A percentile compares a stretch with the other conserved stretches of the same genome.
phyloP scores from a whole-genome alignment of 495 filamentous ascomycete species.

The Pyrenopolyporus hunteri region DNA sequence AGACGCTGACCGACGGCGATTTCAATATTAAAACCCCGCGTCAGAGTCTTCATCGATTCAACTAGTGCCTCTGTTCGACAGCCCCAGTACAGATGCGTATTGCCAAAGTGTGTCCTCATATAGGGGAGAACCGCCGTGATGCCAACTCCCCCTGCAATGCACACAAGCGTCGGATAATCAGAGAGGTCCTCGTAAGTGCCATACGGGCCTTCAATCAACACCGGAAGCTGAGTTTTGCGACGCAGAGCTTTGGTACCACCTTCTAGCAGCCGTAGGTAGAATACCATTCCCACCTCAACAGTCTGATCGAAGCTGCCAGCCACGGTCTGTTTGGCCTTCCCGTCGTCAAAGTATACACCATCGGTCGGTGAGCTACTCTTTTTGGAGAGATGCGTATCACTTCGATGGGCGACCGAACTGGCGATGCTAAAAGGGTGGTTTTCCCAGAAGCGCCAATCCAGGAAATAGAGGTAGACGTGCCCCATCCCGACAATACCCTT shows the following conservation, averaged over 20 bases:
- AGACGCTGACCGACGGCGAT: constrained; percentile 17
- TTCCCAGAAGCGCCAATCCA: constrained; percentile 50
- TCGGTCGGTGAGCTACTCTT: background rate
- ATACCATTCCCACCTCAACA: constrained; percentile 4
- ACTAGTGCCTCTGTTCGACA: constrained; percentile 24
- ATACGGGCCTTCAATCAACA: constrained; percentile 29
- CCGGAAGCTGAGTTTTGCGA: constrained; percentile 6
- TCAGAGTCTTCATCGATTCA: constrained; percentile 12
- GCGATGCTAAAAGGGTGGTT: constrained; percentile 7
- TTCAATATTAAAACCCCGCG: constrained; percentile 13
- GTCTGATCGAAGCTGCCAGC: background rate
- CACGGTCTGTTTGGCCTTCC: background rate
- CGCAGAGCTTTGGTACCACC: constrained; percentile 8
- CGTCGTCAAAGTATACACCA: background rate
- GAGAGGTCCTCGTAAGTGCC: constrained; percentile 19
- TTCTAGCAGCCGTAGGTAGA: constrained; percentile 1
- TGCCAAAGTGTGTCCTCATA: constrained; percentile 9
- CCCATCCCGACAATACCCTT: constrained; percentile 27
- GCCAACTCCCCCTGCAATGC: constrained; percentile 39
- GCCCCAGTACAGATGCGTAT: constrained; percentile 29
- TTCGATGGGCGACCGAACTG: background rate
- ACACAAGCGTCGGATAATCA: constrained; percentile 25
- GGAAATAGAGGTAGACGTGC: constrained; percentile 50
- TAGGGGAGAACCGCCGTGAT: constrained; percentile 34
- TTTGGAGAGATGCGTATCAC: background rate